Evolutionary conservation across 2,329 filamentous ascomycete species (phyloP).

Genomic region (Ambrosiella beaveri): DNA sequence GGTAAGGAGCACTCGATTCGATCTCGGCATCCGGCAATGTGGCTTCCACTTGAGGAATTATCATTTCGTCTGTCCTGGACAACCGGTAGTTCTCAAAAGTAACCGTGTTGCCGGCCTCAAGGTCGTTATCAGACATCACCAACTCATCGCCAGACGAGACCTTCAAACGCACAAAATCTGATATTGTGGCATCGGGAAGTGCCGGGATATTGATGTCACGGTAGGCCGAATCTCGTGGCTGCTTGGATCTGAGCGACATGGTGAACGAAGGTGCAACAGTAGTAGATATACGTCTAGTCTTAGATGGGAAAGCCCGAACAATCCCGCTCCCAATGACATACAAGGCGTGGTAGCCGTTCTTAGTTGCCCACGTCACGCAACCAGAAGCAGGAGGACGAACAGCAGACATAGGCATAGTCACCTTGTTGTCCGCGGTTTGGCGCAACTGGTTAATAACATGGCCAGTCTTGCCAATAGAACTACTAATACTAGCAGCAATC

Average conservation of each 20-base stretch:
- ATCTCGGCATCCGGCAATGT: conserved; percentile 68
- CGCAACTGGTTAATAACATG: conserved; percentile 52
- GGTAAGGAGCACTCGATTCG: conserved; percentile 87
- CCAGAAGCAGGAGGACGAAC: conserved; percentile 34
- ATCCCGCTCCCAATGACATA: conserved; percentile 48
- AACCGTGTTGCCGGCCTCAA: conserved; percentile 37
- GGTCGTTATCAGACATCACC: conserved; percentile 34
- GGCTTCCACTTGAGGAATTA: conserved; percentile 32
- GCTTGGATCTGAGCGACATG: neutral
- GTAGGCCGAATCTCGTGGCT: conserved; percentile 31
- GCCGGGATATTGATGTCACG: conserved; percentile 50
- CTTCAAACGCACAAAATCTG: conserved; percentile 5
- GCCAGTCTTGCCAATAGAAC: conserved; percentile 57
- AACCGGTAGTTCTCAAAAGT: conserved; percentile 25
- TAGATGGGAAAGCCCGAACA: conserved; percentile 47
- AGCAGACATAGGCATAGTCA: conserved; percentile 42
- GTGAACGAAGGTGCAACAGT: neutral
- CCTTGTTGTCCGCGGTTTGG: conserved; percentile 58
- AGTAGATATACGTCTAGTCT: conserved; percentile 36
- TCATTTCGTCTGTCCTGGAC: neutral
- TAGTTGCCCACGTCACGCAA: conserved; percentile 49
- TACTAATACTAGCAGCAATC: conserved; percentile 56
- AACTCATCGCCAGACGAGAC: conserved; percentile 26
- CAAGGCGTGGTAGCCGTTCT: conserved; percentile 43
- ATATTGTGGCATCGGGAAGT: conserved; percentile 37